These are phyloP conservation scores for Ceratobasidium sp. DNA, from an alignment of 1,284 basidiomycete species.

Conservation along the genomic window DNA sequence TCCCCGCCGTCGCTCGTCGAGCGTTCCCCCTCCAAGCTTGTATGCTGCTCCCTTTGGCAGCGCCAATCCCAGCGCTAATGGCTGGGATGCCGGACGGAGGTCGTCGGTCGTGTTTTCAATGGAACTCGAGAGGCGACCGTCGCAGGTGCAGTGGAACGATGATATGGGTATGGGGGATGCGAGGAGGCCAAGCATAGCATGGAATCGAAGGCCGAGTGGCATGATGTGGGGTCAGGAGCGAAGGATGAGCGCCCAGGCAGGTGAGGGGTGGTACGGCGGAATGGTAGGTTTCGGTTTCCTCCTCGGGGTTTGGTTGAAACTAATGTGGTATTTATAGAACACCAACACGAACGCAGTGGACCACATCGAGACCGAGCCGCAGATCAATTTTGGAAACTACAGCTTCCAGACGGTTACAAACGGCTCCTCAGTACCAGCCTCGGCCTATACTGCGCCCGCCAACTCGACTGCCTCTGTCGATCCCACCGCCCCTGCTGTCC, in stretches of 20 bases:
- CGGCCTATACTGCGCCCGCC: background rate
- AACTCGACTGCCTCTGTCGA: background rate
- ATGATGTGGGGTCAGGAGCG: slow-evolving; percentile 27
- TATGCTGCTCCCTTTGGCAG: slow-evolving; percentile 24
- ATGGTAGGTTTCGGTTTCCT: slow-evolving; percentile 18
- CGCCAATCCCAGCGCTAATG: background rate
- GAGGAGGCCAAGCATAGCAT: slow-evolving; percentile 27
- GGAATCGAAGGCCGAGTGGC: slow-evolving; percentile 21
- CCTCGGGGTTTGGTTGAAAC: background rate
- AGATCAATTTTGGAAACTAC: slow-evolving; percentile 39
- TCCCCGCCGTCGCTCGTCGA: slow-evolving; percentile 32
- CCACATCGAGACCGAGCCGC: slow-evolving; percentile 28
- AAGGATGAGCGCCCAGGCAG: slow-evolving; percentile 38
- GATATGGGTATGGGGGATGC: slow-evolving; percentile 41
- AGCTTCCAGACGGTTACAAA: slow-evolving; percentile 36
- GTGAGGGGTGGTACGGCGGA: slow-evolving; percentile 29
- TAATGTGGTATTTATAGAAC: slow-evolving; percentile 11
- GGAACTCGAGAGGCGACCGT: slow-evolving; percentile 33
- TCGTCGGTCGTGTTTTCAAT: slow-evolving; percentile 36
- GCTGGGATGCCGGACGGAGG: slow-evolving; percentile 23
- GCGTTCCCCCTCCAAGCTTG: slow-evolving; percentile 39
- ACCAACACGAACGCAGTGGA: slow-evolving; percentile 4
- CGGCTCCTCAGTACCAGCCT: background rate
- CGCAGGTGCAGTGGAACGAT: slow-evolving; percentile 41
- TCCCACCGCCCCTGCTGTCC: slow-evolving; percentile 6